Evolutionary conservation across 768 basidiomycete species (phyloP), one percentile per base, ranked within the genome.

Genomic region (Trametes coccinea): DNA sequence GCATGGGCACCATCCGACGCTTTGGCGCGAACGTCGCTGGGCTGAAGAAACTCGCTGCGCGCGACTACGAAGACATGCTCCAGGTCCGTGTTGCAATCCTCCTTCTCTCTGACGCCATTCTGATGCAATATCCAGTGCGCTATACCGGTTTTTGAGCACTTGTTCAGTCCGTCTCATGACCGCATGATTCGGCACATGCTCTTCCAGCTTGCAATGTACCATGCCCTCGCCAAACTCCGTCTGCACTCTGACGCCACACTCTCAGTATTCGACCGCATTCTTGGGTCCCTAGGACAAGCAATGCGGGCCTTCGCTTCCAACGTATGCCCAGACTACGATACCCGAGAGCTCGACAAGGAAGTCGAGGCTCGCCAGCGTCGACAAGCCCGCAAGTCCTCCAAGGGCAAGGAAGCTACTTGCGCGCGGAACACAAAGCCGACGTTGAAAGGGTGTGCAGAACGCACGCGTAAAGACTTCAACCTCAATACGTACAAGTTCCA

Each of bases 241-340:
- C 59, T 79, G 61, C 80, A 80, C 58, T 77, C 75, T 0, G 75
- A 78, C 9, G 16, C 55, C 0, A 75, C 77, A 1, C 62, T 81
- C 0, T 14, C 29, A 0, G 16, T 71, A 11, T 63, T 78, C 2
- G 66, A 73, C 6, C 5, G 16, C 3, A 51, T 60, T 0, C 77
- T 75, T 10, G 53, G 14, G 0, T 58, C 66, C 1, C 62, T 81
- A 13, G 76, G 79, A 0, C 30, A 61, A 1, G 52, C 63, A 0
- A 61, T 80, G 4, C 75, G 74, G 0, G 29, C 65, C 5, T 82
- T 82, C 63, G 59, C 65, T 9, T 47, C 67, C 2, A 27, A 59
- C 2, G 73, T 72, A 0, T 74, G 74, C 53, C 34, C 59, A 1
- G 55, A 50, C 0, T 76, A 69, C 47, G 16, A 69, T 0, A 78